A percentile compares a stretch with the other conserved stretches of the same genome.
Evolutionary conservation across 1,284 basidiomycete genomes (phyloP).

Genomic region (Amylostereum areolatum): DNA sequence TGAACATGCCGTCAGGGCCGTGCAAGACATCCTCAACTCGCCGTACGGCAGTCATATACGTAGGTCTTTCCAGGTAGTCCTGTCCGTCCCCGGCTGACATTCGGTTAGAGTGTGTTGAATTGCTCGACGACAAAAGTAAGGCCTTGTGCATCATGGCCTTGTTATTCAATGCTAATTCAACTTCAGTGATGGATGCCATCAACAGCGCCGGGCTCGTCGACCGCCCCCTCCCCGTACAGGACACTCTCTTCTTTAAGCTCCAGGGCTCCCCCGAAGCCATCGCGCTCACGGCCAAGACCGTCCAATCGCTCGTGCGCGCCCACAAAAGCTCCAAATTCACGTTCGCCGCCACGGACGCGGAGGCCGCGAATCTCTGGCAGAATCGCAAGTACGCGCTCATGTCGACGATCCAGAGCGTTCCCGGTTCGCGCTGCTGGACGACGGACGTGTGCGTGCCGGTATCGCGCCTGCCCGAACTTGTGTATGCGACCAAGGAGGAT

Average conservation of each 20-base stretch:
- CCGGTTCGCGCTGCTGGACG: conserved; percentile 71
- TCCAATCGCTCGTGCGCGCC: conserved; percentile 56
- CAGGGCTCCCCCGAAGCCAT: conserved; percentile 68
- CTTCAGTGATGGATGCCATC: conserved; percentile 70
- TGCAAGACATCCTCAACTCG: conserved; percentile 72
- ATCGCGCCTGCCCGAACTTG: conserved; percentile 61
- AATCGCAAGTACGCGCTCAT: conserved; percentile 83
- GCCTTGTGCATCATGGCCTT: conserved; percentile 2
- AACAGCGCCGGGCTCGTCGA: conserved; percentile 58
- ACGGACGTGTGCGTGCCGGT: conserved; percentile 89
- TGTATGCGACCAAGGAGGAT: conserved; percentile 74
- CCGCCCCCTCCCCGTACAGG: conserved; percentile 61
- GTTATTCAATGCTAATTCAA: not conserved
- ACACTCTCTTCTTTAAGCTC: conserved; percentile 88
- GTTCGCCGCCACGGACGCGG: conserved; percentile 72
- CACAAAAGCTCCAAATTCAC: conserved; percentile 69
- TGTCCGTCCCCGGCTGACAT: not conserved
- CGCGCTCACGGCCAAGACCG: conserved; percentile 51
- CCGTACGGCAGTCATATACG: conserved; percentile 55
- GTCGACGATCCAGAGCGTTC: conserved; percentile 61
- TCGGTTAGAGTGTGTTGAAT: conserved; percentile 69
- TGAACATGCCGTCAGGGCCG: conserved; percentile 63
- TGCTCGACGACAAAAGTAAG: conserved; percentile 68
- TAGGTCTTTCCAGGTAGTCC: conserved; percentile 22
- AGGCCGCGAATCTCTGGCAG: conserved; percentile 82